A percentile compares a stretch with the other conserved stretches of the same genome.
These are phyloP conservation scores for Raphanus raphanistrum DNA, from an alignment of 345 rosid species.

Conservation along the genomic window DNA sequence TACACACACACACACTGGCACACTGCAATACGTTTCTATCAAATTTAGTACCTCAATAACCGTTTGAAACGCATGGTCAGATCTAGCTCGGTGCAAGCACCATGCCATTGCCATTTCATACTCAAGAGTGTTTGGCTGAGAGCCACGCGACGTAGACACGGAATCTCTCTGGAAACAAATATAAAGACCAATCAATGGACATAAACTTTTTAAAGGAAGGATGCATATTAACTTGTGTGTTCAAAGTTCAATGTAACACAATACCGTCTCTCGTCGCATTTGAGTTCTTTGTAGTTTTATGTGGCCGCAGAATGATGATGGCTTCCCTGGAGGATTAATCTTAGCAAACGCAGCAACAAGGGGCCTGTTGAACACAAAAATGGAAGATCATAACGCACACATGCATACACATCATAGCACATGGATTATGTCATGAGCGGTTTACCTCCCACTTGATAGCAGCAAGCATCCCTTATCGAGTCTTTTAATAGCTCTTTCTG, in stretches of 20 bases:
- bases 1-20: background rate
- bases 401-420: background rate
- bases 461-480: conserved; percentile 64
- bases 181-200: background rate
- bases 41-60: conserved; percentile 48
- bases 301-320: conserved; percentile 63
- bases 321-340: conserved; percentile 55
- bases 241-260: conserved; percentile 5
- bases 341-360: conserved; percentile 62
- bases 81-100: conserved; percentile 59
- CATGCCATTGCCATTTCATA: conserved; percentile 90
- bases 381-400: conserved; percentile 2
- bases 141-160: conserved; percentile 81
- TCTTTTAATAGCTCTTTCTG: conserved; percentile 51
- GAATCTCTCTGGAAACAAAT: conserved; percentile 59
- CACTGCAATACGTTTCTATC: background rate
- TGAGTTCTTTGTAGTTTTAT: conserved; percentile 47
- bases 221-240: background rate
- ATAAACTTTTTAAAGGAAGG: background rate
- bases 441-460: conserved; percentile 79
- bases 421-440: background rate
- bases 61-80: conserved; percentile 37
- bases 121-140: conserved; percentile 85
- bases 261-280: conserved; percentile 60
- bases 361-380: conserved; percentile 54